Evolutionary conservation across 1,284 basidiomycete genomes (phyloP).

Genomic region (Inonotus hispidus): DNA sequence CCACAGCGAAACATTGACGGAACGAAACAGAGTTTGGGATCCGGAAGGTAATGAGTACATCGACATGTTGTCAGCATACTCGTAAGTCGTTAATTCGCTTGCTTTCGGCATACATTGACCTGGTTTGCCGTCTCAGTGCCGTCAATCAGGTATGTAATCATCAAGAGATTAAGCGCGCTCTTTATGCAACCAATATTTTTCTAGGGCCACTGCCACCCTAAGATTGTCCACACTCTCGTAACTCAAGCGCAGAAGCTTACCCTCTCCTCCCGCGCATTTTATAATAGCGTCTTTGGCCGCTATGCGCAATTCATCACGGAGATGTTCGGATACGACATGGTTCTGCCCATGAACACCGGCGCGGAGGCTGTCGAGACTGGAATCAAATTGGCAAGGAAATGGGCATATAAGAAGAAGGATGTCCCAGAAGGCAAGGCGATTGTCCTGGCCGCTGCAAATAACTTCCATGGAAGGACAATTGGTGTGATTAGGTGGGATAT

Average conservation of each 20-base stretch:
- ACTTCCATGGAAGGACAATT: conserved; percentile 95
- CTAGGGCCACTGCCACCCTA: conserved; percentile 93
- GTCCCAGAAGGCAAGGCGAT: conserved; percentile 82
- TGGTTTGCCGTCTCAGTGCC: conserved; percentile 45
- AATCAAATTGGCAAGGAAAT: conserved; percentile 84
- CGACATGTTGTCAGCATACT: conserved; percentile 97
- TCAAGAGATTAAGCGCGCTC: conserved; percentile 22
- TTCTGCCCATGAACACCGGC: conserved; percentile 99
- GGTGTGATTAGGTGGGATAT: conserved; percentile 69
- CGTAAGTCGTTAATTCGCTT: conserved; percentile 48
- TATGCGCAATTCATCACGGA: conserved; percentile 86
- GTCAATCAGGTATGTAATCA: conserved; percentile 68
- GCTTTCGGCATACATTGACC: not conserved
- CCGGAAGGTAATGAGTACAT: conserved; percentile 92
- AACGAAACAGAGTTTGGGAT: conserved; percentile 78
- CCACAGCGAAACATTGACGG: conserved; percentile 18
- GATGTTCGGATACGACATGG: conserved; percentile 89
- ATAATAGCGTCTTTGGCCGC: conserved; percentile 86
- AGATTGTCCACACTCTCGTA: conserved; percentile 76
- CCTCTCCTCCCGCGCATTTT: conserved; percentile 93
- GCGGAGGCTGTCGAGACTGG: conserved; percentile 96
- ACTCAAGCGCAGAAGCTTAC: conserved; percentile 89
- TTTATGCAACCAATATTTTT: not conserved
- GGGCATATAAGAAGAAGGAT: conserved; percentile 88
- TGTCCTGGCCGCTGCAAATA: conserved; percentile 83